These are phyloP conservation scores for Kernera saxatilis DNA, from an alignment of 345 rosid species.

Conservation along the genomic window DNA sequence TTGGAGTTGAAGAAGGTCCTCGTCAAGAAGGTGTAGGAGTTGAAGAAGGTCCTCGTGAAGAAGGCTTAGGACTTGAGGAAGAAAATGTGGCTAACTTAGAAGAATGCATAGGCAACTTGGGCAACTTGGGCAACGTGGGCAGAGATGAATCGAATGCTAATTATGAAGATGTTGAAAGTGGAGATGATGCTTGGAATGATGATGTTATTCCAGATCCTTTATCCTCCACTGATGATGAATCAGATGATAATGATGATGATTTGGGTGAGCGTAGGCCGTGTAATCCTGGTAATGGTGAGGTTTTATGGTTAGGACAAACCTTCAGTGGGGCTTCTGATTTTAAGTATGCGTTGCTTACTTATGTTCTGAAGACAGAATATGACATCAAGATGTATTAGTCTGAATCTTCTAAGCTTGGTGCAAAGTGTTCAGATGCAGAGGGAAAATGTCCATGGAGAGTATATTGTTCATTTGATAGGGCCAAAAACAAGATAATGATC, in stretches of 20 bases:
- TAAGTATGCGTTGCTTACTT: not conserved
- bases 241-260: not conserved
- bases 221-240: not conserved
- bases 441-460: not conserved
- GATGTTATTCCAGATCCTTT: not conserved
- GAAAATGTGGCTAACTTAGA: not conserved
- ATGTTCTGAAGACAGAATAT: not conserved
- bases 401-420: not conserved
- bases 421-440: not conserved
- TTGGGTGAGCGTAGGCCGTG: not conserved
- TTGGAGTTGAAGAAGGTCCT: too few species aligned
- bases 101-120: too few species aligned
- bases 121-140: too few species aligned
- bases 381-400: not conserved
- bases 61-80: too few species aligned
- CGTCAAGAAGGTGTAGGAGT: not conserved
- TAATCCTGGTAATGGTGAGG: not conserved
- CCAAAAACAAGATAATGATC: not conserved
- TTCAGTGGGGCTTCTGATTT: not conserved
- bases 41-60: too few species aligned
- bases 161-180: not conserved
- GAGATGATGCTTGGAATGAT: not conserved
- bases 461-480: not conserved
- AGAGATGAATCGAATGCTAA: not conserved
- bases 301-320: not conserved